Evolutionary conservation across 202 grass and related monocot genomes (phyloP), one percentile per base, ranked within the genome.

Genomic region (Musa balbisiana): DNA sequence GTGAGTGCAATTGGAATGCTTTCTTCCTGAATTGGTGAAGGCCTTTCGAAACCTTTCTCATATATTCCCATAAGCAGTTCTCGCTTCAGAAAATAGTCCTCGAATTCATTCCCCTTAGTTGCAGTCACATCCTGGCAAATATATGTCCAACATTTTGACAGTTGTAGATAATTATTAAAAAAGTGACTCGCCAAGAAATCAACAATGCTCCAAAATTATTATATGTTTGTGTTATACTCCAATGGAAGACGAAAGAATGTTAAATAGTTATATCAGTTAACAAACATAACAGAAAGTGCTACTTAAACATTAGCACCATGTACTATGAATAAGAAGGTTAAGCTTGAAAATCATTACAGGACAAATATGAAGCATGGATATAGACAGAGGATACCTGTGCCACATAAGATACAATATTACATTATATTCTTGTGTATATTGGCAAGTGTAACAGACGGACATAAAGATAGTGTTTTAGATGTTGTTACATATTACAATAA

Each of bases 31-130:
- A 96, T 96, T 73, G 92, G 92, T 55, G 92, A 96, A 51, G 92
- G 92, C 12, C 89, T 89, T 87, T 96, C 92, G 67, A 91, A 96
- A 62, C 92, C 92, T 58, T 89, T 96, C 51, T 96, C 92, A 77
- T 89, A 96, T 82, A 96, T 96, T n/a, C 92, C 92, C 92, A 96
- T 96, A 55, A 96, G 86, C 2, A 96, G 89, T 60, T 96, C 92
- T 69, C 92, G 81, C 78, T 96, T 96, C 52, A 96, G 73, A 81
- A 96, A 96, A 82, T 96, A 96, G 76, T 96, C 92, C 80, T 96
- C 92, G 11, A 96, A 96, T 71, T 96, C 92, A 81, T 96, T 92
- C 64, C 92, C 92, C 51, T 96, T 96, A 14, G 92, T 96, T 73
- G 89, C 92, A 53, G 92, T 96, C 13, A 96, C 92, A 86, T 96